Conservation (phyloP, 2,329 filamentous ascomycete species). For the Fusarium burgessii region DNA sequence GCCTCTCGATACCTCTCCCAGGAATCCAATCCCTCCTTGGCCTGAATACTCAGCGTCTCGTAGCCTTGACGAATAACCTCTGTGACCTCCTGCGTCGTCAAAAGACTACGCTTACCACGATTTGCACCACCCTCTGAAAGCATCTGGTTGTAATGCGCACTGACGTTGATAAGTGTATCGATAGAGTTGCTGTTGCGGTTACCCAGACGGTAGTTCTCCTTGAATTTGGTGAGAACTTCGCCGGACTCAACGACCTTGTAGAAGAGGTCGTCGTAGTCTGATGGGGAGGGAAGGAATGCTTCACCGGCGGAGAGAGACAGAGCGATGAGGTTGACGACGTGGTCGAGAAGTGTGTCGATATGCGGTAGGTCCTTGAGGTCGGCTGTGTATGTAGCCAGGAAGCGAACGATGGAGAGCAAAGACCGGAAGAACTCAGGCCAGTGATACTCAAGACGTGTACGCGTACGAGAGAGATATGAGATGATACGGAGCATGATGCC, state of each 20-base stretch:
- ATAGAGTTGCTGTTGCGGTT: constrained; percentile 77
- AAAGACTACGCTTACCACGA: constrained; percentile 68
- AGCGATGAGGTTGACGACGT: constrained; percentile 84
- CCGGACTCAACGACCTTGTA: constrained; percentile 97
- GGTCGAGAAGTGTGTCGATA: constrained; percentile 79
- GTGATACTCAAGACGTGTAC: constrained; percentile 87
- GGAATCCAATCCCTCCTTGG: constrained; percentile 85
- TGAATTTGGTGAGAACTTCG: constrained; percentile 84
- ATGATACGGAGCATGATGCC: constrained; percentile 86
- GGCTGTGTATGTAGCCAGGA: constrained; percentile 85
- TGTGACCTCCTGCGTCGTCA: constrained; percentile 86
- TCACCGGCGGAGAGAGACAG: constrained; percentile 89
- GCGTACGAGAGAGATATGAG: constrained; percentile 84
- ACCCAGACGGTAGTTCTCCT: constrained; percentile 76
- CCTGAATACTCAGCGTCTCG: constrained; percentile 91
- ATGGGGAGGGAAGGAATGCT: constrained; percentile 86
- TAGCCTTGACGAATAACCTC: constrained; percentile 97
- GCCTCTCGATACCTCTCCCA: constrained; percentile 91
- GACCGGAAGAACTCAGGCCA: constrained; percentile 97
- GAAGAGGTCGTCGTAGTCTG: constrained; percentile 95
- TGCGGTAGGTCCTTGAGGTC: constrained; percentile 78
- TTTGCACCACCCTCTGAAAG: constrained; percentile 66
- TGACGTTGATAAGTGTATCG: constrained; percentile 84
- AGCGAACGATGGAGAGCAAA: constrained; percentile 87
- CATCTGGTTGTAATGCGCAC: constrained; percentile 86